Evolutionary conservation across 139 green algal species (phyloP).

Genomic region (Raphidocelis subcapitata): DNA sequence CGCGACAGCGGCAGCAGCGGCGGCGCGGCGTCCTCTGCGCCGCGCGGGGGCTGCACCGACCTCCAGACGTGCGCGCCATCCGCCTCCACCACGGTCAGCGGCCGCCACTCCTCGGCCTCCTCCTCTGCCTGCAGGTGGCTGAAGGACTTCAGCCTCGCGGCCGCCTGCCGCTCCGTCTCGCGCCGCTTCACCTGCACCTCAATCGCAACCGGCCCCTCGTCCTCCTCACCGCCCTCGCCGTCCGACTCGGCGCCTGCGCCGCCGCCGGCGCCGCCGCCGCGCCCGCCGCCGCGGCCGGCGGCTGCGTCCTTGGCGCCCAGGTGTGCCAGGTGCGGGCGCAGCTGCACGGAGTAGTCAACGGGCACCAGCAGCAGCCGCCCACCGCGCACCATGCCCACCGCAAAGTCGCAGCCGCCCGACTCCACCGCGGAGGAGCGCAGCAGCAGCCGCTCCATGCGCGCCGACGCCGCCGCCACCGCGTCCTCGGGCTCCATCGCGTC

Average conservation of each 20-base stretch:
- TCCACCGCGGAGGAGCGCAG: slow-evolving; percentile 55
- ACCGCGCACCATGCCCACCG: slow-evolving; percentile 60
- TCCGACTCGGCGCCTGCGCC: background rate
- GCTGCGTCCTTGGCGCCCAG: slow-evolving; percentile 47
- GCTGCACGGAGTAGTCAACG: slow-evolving; percentile 75
- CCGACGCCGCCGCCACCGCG: background rate
- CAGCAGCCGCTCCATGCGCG: slow-evolving; percentile 37
- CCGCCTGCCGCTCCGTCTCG: slow-evolving; percentile 86
- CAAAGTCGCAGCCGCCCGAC: slow-evolving; percentile 34
- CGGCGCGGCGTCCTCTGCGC: background rate
- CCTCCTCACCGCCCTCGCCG: slow-evolving; percentile 8
- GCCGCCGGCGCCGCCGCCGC: background rate
- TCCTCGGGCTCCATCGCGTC: background rate
- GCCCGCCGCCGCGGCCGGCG: background rate
- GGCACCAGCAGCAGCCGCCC: slow-evolving; percentile 74
- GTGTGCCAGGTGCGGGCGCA: slow-evolving; percentile 75
- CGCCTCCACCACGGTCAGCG: slow-evolving; percentile 19
- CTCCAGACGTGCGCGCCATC: slow-evolving; percentile 28
- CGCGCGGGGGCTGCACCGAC: slow-evolving; percentile 1
- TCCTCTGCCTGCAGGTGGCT: slow-evolving; percentile 53
- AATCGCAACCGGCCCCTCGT: background rate
- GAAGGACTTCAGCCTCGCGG: slow-evolving; percentile 62
- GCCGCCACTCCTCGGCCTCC: slow-evolving; percentile 24
- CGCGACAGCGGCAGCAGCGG: slow-evolving; percentile 4
- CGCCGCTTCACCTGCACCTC: slow-evolving; percentile 57